Conservation (phyloP, 164 flowering plant species). For the Malania oleifera region DNA sequence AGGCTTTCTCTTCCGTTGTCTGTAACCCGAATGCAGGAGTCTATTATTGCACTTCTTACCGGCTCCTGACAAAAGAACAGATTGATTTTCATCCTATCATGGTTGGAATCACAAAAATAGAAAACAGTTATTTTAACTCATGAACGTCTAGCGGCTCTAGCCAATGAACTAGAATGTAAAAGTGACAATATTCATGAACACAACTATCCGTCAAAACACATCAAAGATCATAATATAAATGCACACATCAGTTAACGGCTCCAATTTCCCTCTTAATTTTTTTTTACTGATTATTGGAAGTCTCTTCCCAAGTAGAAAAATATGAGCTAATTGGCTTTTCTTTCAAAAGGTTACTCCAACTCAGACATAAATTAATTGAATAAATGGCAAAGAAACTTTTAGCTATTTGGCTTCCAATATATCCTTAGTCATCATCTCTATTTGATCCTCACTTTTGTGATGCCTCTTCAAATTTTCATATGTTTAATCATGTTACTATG, state of each 20-base stretch:
- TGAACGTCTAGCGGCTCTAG: not conserved
- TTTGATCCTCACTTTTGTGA: too few relatives aligned
- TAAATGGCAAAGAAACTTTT: not conserved
- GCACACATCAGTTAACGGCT: too few relatives aligned
- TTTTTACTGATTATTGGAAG: too few relatives aligned
- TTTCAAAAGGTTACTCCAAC: too few relatives aligned
- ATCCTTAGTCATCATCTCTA: not conserved
- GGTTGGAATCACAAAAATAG: not conserved
- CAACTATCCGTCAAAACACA: not conserved
- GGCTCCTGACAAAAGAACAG: not conserved
- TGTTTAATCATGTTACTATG: too few relatives aligned
- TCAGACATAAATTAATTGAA: too few relatives aligned
- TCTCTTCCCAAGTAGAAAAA: too few relatives aligned
- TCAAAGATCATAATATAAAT: not conserved
- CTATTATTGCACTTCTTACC: not conserved
- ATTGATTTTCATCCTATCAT: not conserved
- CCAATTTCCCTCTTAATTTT: too few relatives aligned
- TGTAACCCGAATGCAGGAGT: constrained; percentile 2
- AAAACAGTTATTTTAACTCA: not conserved
- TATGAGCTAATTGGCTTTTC: too few relatives aligned
- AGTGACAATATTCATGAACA: not conserved
- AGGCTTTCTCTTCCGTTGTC: constrained; percentile 1
- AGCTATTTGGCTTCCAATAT: not conserved
- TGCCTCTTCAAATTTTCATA: too few relatives aligned
- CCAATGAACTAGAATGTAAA: not conserved